These are phyloP conservation scores for Grosmannia clavigera DNA, from an alignment of 2,329 filamentous ascomycete species.

Conservation along the genomic window DNA sequence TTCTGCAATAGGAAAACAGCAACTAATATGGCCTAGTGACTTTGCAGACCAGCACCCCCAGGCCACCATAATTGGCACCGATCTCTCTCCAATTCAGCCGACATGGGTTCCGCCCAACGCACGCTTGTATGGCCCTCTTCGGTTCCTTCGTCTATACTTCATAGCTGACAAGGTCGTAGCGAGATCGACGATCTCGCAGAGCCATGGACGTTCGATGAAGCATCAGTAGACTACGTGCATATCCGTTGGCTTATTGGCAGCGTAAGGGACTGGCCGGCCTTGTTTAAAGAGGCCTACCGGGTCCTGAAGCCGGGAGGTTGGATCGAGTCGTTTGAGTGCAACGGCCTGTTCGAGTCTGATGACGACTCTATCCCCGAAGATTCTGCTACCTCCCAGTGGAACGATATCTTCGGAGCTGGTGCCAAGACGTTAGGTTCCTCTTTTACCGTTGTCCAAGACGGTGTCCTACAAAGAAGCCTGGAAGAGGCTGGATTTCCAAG, in stretches of 20 bases:
- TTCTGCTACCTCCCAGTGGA: slow-evolving; percentile 14
- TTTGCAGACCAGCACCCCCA: neutral
- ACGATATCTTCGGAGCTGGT: slow-evolving; percentile 4
- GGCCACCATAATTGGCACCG: neutral
- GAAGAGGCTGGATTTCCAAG: too few species aligned
- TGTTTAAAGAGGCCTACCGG: slow-evolving; percentile 34
- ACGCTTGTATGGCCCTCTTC: neutral
- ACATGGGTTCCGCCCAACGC: neutral
- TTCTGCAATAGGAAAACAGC: too few species aligned
- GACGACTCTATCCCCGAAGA: slow-evolving; percentile 13
- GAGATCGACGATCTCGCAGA: slow-evolving; percentile 49
- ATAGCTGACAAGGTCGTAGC: neutral
- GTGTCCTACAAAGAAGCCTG: neutral
- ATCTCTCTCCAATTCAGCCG: neutral
- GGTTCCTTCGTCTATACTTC: neutral
- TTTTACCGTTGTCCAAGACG: neutral
- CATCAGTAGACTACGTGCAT: slow-evolving; percentile 44
- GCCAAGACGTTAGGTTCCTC: neutral
- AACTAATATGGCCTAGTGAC: neutral
- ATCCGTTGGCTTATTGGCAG: slow-evolving; percentile 39
- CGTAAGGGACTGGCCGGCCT: slow-evolving; percentile 36
- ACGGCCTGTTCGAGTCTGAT: slow-evolving; percentile 12
- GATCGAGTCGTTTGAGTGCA: slow-evolving; percentile 14
- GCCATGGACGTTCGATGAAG: slow-evolving; percentile 31
- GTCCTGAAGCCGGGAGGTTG: slow-evolving; percentile 39